Base-by-base conservation (phyloP, 352 stramenopile genomes). In the Saprolegnia parasitica region DNA sequence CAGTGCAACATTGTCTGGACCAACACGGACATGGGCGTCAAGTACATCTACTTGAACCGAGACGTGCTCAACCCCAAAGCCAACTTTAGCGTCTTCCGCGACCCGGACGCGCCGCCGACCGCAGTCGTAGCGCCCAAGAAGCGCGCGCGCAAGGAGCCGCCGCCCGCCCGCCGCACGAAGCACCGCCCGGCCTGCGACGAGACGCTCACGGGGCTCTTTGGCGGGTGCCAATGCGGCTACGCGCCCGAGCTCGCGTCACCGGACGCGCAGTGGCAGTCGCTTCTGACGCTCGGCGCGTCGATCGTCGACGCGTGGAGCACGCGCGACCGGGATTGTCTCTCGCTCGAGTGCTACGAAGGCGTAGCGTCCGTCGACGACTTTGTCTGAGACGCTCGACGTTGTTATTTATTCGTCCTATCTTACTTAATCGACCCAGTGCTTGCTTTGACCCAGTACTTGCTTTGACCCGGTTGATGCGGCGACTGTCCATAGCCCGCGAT, bases 1-100 rank as follows among this genome's bases (percentile, higher is more conserved):
- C 15, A 40, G 16, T 67, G 58, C 62, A 68, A 61, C 29, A 68
- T 61, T n/a, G n/a, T 61, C 29, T n/a, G 24, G 46, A 37, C 54
- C 46, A 56, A 68, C 29, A 68, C 62, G 24, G 47, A 50, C 50
- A 57, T 37, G 50, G 50, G 50, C 50, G 50, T 29, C 50, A 57
- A 37, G 13, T 57, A 29, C 50, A 57, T 57, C 42, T 49, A 49
- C 42, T 49, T 49, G 42, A 49, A 49, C 42, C 13, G 18, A 8
- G 42, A 49, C 42, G 13, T 49, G 18, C 42, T 49, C 42, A n/a
- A 49, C 42, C 42, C 42, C 3, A 49, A 49, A n/a, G 42, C 42
- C 18, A n/a, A 15, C 13, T 49, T 29, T 37, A 58, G 50, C 21
- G 21, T 58, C 50, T 58, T 37, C 50, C 26, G 50, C 13, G 50